Conservation (phyloP, 2,329 filamentous ascomycete species). For the Phaeosphaeria sp. region DNA sequence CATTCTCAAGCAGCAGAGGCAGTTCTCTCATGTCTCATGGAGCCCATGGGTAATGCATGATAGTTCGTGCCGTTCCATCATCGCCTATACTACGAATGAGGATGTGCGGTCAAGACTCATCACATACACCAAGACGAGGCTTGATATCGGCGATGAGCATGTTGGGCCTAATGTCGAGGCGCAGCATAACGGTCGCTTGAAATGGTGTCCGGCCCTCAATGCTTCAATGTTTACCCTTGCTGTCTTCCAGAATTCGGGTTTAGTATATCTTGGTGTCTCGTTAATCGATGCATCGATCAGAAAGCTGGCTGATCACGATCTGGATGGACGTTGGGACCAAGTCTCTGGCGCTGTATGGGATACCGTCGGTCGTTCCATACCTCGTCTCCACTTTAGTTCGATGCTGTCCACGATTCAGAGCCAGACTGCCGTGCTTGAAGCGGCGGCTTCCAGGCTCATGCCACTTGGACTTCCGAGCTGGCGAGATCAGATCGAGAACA, state of each 20-base stretch:
- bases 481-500: slow-evolving; percentile 49
- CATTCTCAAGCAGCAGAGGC: slow-evolving; percentile 38
- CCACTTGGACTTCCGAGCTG: slow-evolving; percentile 40
- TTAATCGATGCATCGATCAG: slow-evolving; percentile 30
- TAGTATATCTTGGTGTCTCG: slow-evolving; percentile 36
- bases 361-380: slow-evolving; percentile 15
- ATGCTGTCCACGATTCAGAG: slow-evolving; percentile 43
- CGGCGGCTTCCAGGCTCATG: slow-evolving; percentile 22
- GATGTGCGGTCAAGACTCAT: slow-evolving; percentile 36
- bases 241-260: slow-evolving; percentile 37
- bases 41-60: slow-evolving; percentile 45
- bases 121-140: slow-evolving; percentile 15
- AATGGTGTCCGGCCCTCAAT: slow-evolving; percentile 32
- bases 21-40: slow-evolving; percentile 48
- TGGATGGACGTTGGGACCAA: slow-evolving; percentile 53
- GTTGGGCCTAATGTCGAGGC: slow-evolving; percentile 29
- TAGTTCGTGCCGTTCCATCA: slow-evolving; percentile 32
- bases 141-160: slow-evolving; percentile 31
- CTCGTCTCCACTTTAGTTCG: slow-evolving; percentile 47
- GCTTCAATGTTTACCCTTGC: slow-evolving; percentile 31
- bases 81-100: slow-evolving; percentile 47
- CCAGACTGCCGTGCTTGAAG: slow-evolving; percentile 37
- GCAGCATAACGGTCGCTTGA: slow-evolving; percentile 35
- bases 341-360: slow-evolving; percentile 47
- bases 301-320: slow-evolving; percentile 32